Conservation (phyloP, 176 grass and related monocot species). For the Zoysia pacifica region DNA sequence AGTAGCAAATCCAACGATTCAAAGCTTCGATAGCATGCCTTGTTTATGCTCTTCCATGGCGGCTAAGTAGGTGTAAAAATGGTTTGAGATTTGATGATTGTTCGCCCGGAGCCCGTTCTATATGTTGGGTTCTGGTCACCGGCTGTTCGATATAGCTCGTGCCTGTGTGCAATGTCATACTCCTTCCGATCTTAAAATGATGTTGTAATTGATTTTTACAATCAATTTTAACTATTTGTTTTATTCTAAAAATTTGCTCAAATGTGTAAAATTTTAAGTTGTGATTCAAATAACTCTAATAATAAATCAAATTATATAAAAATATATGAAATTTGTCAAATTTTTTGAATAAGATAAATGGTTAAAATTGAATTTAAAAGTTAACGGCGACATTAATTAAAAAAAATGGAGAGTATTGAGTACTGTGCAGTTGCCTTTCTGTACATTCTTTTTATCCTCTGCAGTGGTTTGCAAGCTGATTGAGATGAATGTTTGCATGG, state of each 20-base stretch:
- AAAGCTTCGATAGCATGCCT: slow-evolving; percentile 70
- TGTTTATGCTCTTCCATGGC: not conserved
- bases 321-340: too few relatives aligned
- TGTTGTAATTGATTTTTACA: too few relatives aligned
- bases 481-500: slow-evolving; percentile 16
- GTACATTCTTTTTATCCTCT: slow-evolving; percentile 38
- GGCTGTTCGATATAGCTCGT: slow-evolving; percentile 37
- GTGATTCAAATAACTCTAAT: too few relatives aligned
- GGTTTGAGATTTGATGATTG: slow-evolving; percentile 56
- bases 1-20: slow-evolving; percentile 92
- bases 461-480: slow-evolving; percentile 28
- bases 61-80: slow-evolving; percentile 55
- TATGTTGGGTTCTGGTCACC: slow-evolving; percentile 42
- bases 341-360: too few relatives aligned
- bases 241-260: too few relatives aligned
- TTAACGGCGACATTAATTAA: too few relatives aligned
- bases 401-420: too few relatives aligned
- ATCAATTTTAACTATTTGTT: too few relatives aligned
- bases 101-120: slow-evolving; percentile 44
- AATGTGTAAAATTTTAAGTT: too few relatives aligned
- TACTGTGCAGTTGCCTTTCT: slow-evolving; percentile 6
- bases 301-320: too few relatives aligned
- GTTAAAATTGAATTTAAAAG: too few relatives aligned
- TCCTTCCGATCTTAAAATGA: too few relatives aligned
- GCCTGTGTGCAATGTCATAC: slow-evolving; percentile 9